These are phyloP conservation scores for Clarireedia sp. DNA, from an alignment of 2,329 filamentous ascomycete genomes.

Conservation along the genomic window DNA sequence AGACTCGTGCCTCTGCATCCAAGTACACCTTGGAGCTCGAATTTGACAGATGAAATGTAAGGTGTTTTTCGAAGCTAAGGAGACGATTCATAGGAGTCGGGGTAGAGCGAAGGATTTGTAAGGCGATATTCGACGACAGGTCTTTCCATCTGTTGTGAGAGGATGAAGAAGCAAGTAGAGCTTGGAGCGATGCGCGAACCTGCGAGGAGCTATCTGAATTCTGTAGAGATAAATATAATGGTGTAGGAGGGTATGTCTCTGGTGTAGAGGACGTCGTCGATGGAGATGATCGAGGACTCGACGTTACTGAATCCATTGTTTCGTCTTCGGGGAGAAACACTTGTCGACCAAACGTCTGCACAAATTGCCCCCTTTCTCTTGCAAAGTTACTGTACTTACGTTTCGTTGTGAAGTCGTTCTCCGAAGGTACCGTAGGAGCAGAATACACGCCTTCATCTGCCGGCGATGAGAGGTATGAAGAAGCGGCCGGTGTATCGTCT, in stretches of 20 bases:
- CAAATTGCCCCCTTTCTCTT: slow-evolving; percentile 21
- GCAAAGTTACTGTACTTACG: slow-evolving; percentile 10
- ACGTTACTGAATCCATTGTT: slow-evolving; percentile 14
- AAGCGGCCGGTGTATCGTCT: slow-evolving; percentile 22
- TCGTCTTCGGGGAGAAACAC: slow-evolving; percentile 23
- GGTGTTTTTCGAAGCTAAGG: slow-evolving; percentile 25
- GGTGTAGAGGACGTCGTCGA: slow-evolving; percentile 24
- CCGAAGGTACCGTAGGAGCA: slow-evolving; percentile 23
- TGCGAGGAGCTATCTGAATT: slow-evolving; percentile 20
- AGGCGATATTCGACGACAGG: slow-evolving; percentile 23
- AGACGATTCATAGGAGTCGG: slow-evolving; percentile 24
- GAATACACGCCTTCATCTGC: slow-evolving; percentile 22
- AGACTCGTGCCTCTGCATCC: slow-evolving; percentile 24
- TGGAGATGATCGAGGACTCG: slow-evolving; percentile 27
- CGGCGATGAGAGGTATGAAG: slow-evolving; percentile 21
- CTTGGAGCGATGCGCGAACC: slow-evolving; percentile 24
- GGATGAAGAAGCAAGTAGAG: slow-evolving; percentile 25
- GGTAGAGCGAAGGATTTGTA: slow-evolving; percentile 29
- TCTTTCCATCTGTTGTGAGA: slow-evolving; percentile 24
- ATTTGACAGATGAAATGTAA: slow-evolving; percentile 28
- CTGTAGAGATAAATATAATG: slow-evolving; percentile 22
- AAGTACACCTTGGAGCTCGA: slow-evolving; percentile 23
- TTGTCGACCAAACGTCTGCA: slow-evolving; percentile 18
- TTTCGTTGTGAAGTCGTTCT: slow-evolving; percentile 23
- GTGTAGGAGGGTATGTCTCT: slow-evolving; percentile 21